Percentiles rank a stretch among this genome's conserved stretches.
phyloP scores from a whole-genome alignment of 306 rosid genomes.

The Rosa chinensis region DNA sequence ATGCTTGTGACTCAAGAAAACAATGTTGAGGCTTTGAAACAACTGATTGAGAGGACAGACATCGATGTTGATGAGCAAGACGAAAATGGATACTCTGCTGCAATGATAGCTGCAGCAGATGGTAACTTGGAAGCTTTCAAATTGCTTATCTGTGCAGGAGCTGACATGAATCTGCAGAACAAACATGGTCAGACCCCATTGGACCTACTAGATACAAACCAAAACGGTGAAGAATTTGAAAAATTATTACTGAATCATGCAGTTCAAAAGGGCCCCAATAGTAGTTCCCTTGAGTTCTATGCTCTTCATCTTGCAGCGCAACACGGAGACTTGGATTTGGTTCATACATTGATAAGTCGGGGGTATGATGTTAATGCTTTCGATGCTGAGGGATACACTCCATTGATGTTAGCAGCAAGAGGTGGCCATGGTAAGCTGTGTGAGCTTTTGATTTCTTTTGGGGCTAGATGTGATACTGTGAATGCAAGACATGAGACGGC shows the following conservation, averaged over 20 bases:
- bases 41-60: constrained; percentile 30
- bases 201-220: constrained; percentile 34
- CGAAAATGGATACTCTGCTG: constrained; percentile 58
- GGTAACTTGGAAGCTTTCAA: constrained; percentile 47
- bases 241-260: constrained; percentile 43
- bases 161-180: constrained; percentile 45
- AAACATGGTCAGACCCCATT: constrained; percentile 45
- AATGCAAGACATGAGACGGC: constrained; percentile 51
- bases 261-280: constrained; percentile 18
- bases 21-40: constrained; percentile 47
- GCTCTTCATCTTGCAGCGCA: constrained; percentile 48
- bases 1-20: constrained; percentile 41
- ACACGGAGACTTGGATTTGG: constrained; percentile 36
- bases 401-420: constrained; percentile 68
- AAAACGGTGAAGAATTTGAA: constrained; percentile 34
- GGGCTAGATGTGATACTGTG: constrained; percentile 45
- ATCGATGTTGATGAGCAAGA: constrained; percentile 50
- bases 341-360: constrained; percentile 25
- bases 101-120: constrained; percentile 47
- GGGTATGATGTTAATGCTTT: constrained; percentile 43
- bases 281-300: constrained; percentile 19
- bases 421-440: constrained; percentile 39
- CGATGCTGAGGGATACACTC: constrained; percentile 48
- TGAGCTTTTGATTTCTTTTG: constrained; percentile 47
- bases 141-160: constrained; percentile 53